Evolutionary conservation across 1,139 yeast species (phyloP), one percentile per base, ranked within the genome.

Genomic region (Candida sanyaensis): DNA sequence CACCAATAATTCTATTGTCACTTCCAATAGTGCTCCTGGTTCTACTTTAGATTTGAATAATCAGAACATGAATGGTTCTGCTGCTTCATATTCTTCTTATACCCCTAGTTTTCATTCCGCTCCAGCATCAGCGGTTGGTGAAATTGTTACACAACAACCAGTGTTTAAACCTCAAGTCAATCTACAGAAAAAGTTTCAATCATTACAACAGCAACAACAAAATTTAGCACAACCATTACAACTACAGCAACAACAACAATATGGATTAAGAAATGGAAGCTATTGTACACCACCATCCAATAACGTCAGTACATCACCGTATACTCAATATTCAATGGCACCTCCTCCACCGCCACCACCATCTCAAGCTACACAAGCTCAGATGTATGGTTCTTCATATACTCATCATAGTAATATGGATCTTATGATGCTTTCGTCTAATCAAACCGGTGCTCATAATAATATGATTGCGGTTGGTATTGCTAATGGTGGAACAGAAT

Each of bases 171-270:
- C 68, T 1, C 68, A 64, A 48, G 37, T 53, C 13, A 55, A 53
- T 29, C 46, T 60, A 12, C 69, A 63, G 45, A 52, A 56, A 37
- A 63, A 61, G 43, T 62, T 62, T 45, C 67, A 63, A 42, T 47
- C 59, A 5, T 53, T 64, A 36, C 69, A 64, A 17, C 21, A 17
- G 21, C 21, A 17, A 17, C 21, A 17, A 3, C 21, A 17, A 17
- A 17, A 17, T 17, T 17, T 17, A 17, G 3, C 21, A 17, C 21
- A 17, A 17, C 21, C 21, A 17, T 44, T 54, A 30, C 58, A 54
- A 39, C 52, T 50, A 37, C 54, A 42, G 10, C 40, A 38, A 39
- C 52, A 49, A 37, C 54, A 42, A n/a, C 40, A 37, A 13, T 37
- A 13, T 17, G 23, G 37, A 10, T 17, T 13, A 24, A 31, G 39